These are phyloP conservation scores for Urochloa ruziziensis DNA, from an alignment of 176 grass and related monocot genomes.

Conservation along the genomic window DNA sequence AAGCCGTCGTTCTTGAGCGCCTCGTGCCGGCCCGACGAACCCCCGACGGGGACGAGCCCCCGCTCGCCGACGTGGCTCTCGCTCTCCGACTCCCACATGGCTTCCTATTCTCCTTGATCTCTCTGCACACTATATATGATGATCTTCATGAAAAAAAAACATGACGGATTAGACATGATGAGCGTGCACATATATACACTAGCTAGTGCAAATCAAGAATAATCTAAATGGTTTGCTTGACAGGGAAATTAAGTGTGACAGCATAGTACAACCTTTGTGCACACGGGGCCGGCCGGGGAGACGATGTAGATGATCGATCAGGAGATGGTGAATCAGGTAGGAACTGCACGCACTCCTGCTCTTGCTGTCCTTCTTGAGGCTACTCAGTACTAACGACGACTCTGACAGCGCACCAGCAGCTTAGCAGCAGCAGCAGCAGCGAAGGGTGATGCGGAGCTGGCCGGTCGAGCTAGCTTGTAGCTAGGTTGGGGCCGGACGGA, in stretches of 20 bases:
- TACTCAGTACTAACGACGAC: background rate
- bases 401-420: background rate
- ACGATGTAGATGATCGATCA: too few relatives aligned
- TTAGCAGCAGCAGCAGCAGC: background rate
- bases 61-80: conserved; percentile 51
- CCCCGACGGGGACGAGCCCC: conserved; percentile 50
- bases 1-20: conserved; percentile 73
- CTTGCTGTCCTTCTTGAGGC: background rate
- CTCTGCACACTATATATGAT: too few relatives aligned
- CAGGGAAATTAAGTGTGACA: background rate
- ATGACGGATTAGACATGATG: too few relatives aligned
- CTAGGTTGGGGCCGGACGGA: background rate
- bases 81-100: conserved; percentile 92
- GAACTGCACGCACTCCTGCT: background rate
- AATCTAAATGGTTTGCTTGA: background rate
- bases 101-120: background rate
- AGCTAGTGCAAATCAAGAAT: background rate
- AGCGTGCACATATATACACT: background rate
- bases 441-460: background rate
- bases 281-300: too few relatives aligned
- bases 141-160: background rate
- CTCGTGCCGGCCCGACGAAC: conserved; percentile 50
- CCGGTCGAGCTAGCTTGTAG: too few relatives aligned
- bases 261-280: background rate
- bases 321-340: background rate